Base-by-base conservation (phyloP, 805 yeast species). In the Wickerhamomyces sydowiorum region DNA sequence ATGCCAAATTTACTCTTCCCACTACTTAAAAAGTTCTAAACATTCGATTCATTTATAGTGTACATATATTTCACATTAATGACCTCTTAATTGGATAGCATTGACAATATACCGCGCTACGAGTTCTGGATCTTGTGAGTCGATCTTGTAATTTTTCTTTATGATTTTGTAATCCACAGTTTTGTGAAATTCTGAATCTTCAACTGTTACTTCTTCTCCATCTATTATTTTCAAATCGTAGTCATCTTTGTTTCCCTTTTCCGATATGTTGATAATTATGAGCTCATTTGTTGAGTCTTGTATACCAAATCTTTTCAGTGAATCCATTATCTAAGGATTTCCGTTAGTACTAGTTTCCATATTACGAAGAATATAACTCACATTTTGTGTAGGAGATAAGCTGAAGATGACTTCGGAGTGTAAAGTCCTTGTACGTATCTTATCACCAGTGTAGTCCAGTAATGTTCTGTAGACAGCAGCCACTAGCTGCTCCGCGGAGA, bases 351-450 rank as follows among this genome's bases (percentile, higher is more conserved):
- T n/a, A 8, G 8, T n/a, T 31, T 18, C 22, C 65, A 15, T 68
- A 56, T 1, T 73, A 73, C 50, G 67, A 67, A 38, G 62, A 50
- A 39, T 57, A 64, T 43, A 68, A 58, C 70, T 68, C 31, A 77
- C 73, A 55, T 83, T 85, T 50, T 78, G 80, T 7, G 78, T 72
- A 2, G 91, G 87, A 1, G 89, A 77, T 44, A 87, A 64, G 44
- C 80, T 75, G 53, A 81, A 75, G 20, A 86, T 73, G 31, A 83
- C 67, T 53, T 87, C 95, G 0, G 93, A 80, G 54, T 85, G 84
- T 25, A 86, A 51, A 1, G 80, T 72, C 49, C 73, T 78, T 9
- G 95, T 81, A 49, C 80, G 72, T 67, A 76, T 69, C 37, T 51
- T 68, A 13, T 67, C 75, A 29, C 67, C 65, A 1, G 56, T 56